A percentile compares a stretch with the other conserved stretches of the same genome.
Evolutionary conservation across 169 alveolate genomes (phyloP).

Genomic region (Cryptosporidium xiaoi): DNA sequence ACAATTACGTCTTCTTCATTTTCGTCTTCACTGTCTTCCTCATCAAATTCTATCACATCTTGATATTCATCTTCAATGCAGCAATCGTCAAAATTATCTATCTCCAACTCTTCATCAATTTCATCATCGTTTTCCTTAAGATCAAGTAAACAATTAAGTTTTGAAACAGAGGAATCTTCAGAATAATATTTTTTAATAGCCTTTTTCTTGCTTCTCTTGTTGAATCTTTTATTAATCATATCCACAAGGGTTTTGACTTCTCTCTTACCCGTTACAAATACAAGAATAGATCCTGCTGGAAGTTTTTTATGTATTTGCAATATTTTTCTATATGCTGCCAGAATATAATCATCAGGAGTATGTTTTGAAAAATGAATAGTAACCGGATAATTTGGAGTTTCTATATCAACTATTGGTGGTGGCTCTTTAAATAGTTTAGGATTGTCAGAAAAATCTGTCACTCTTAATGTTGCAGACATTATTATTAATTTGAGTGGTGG

Average conservation of each 20-base stretch:
- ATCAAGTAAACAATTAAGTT: constrained; percentile 39
- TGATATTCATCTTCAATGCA: constrained; percentile 76
- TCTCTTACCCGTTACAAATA: constrained; percentile 96
- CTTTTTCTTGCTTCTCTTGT: constrained; percentile 77
- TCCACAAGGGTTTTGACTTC: constrained; percentile 91
- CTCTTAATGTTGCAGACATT: constrained; percentile 99
- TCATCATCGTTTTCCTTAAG: constrained; percentile 76
- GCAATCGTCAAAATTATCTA: constrained; percentile 76
- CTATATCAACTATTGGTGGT: constrained; percentile 88
- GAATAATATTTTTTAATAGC: constrained; percentile 45
- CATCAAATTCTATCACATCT: constrained; percentile 72
- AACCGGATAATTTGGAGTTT: constrained; percentile 92
- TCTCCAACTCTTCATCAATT: constrained; percentile 72
- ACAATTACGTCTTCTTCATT: constrained; percentile 69
- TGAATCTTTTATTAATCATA: constrained; percentile 77
- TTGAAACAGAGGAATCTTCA: constrained; percentile 70
- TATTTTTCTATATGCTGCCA: constrained; percentile 88
- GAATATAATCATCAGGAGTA: constrained; percentile 89
- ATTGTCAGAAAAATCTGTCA: constrained; percentile 91
- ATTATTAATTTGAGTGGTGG: constrained; percentile 93
- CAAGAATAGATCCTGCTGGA: constrained; percentile 98
- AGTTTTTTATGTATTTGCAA: constrained; percentile 81
- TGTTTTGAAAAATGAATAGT: constrained; percentile 86
- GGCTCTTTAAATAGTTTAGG: constrained; percentile 86
- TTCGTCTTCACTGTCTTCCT: constrained; percentile 74